These are phyloP conservation scores for Tulasnella calospora DNA, from an alignment of 768 basidiomycete genomes.

Conservation along the genomic window DNA sequence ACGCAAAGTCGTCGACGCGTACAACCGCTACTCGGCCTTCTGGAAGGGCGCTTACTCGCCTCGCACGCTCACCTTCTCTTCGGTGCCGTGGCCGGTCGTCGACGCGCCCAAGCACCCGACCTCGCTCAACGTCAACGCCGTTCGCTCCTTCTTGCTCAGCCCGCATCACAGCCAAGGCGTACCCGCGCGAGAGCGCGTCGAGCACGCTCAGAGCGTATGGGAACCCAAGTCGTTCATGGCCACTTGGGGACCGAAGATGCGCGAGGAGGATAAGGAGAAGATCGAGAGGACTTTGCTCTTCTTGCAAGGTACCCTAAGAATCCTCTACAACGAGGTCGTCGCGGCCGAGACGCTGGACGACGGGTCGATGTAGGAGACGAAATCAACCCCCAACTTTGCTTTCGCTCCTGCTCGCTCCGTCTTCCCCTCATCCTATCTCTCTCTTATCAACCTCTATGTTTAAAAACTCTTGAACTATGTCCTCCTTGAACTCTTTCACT, in stretches of 20 bases:
- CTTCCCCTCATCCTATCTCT: background rate
- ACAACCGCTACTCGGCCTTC: conserved; percentile 6
- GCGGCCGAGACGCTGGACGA: conserved; percentile 9
- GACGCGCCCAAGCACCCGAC: conserved; percentile 20
- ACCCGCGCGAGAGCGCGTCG: conserved; percentile 10
- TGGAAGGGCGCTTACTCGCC: conserved; percentile 7
- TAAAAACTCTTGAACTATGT: background rate
- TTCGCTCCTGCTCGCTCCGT: background rate
- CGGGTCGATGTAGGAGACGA: conserved; percentile 8
- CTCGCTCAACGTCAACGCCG: conserved; percentile 16
- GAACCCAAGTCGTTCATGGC: conserved; percentile 16
- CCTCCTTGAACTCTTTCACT: background rate
- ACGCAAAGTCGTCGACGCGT: conserved; percentile 14
- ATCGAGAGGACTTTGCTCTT: conserved; percentile 23
- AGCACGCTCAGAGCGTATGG: conserved; percentile 17
- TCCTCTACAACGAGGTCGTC: conserved; percentile 19
- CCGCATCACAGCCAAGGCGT: conserved; percentile 16
- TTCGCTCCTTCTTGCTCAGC: conserved; percentile 18
- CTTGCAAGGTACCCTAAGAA: conserved; percentile 20
- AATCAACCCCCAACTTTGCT: background rate
- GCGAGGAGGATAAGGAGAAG: conserved; percentile 8
- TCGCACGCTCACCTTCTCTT: conserved; percentile 13
- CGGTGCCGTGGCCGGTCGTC: conserved; percentile 13
- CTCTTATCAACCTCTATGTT: background rate
- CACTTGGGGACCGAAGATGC: background rate